These are phyloP conservation scores for Fusarium papillatum DNA, from an alignment of 2,329 filamentous ascomycete species.

Conservation along the genomic window DNA sequence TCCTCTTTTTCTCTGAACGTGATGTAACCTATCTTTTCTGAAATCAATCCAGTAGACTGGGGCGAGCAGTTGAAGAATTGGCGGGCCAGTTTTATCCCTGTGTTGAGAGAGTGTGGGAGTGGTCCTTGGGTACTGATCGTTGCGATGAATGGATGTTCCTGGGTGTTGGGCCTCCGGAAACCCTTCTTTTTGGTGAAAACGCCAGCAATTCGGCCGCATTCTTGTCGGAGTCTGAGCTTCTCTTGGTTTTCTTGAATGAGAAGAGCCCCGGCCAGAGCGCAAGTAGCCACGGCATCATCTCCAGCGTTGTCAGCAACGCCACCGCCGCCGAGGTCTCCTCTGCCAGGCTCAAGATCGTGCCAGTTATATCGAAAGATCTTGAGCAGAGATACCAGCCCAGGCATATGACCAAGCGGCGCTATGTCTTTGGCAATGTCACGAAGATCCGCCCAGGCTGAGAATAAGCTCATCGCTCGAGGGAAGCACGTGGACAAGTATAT, in stretches of 20 bases:
- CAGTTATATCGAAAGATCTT: slow-evolving; percentile 9
- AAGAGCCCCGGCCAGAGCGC: slow-evolving; percentile 16
- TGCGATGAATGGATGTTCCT: slow-evolving; percentile 4
- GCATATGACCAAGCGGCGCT: background rate
- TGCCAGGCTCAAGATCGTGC: slow-evolving; percentile 9
- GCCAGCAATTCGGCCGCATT: slow-evolving; percentile 9
- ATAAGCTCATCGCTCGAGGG: slow-evolving; percentile 11
- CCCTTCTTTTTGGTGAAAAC: slow-evolving; percentile 7
- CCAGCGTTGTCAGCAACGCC: slow-evolving; percentile 30
- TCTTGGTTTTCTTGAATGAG: background rate
- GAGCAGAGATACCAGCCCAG: slow-evolving; percentile 4
- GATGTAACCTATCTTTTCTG: background rate
- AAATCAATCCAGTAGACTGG: background rate
- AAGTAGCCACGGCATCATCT: slow-evolving; percentile 27
- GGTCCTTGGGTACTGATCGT: background rate
- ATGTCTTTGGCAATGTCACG: slow-evolving; percentile 27
- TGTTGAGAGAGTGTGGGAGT: slow-evolving; percentile 14
- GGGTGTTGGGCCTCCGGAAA: background rate
- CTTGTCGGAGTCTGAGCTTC: slow-evolving; percentile 16
- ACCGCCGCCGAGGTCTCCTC: background rate
- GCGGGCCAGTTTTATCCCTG: slow-evolving; percentile 16
- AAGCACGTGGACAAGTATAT: slow-evolving; percentile 14
- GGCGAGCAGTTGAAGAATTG: slow-evolving; percentile 13
- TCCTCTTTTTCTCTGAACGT: slow-evolving; percentile 10
- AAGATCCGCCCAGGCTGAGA: slow-evolving; percentile 30